Evolutionary conservation across 2,329 filamentous ascomycete genomes (phyloP).

Genomic region (Tympanopsis confertula): DNA sequence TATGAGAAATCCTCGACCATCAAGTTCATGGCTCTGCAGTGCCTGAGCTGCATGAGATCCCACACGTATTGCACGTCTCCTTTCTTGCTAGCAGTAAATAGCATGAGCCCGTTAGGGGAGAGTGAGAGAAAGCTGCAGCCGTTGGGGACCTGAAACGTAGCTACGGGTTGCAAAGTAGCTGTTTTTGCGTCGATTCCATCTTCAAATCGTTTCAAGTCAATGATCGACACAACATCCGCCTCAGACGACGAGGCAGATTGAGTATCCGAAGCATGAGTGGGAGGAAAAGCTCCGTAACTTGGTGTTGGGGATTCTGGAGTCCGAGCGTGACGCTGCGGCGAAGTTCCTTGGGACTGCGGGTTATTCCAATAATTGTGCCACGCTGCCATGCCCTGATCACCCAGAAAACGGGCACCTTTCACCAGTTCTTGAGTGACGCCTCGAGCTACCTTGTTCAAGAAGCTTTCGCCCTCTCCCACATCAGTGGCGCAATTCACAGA

Average conservation of each 20-base stretch:
- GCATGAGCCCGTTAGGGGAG: conserved; percentile 29
- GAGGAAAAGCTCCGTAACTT: conserved; percentile 24
- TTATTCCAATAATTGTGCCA: conserved; percentile 38
- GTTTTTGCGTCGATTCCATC: conserved; percentile 17
- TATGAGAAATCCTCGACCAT: conserved; percentile 18
- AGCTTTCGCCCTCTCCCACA: conserved; percentile 29
- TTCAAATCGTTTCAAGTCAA: conserved; percentile 29
- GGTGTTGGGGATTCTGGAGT: conserved; percentile 11
- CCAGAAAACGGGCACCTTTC: conserved; percentile 32
- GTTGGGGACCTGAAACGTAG: conserved; percentile 31
- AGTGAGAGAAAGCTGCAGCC: conserved; percentile 36
- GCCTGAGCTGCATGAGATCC: conserved; percentile 32
- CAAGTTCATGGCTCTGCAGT: conserved; percentile 23
- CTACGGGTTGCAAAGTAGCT: conserved; percentile 19
- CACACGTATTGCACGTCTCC: conserved; percentile 35
- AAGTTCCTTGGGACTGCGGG: conserved; percentile 13
- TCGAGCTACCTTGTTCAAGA: conserved; percentile 31
- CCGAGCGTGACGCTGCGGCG: neutral
- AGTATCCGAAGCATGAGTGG: conserved; percentile 28
- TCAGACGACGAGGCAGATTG: conserved; percentile 19
- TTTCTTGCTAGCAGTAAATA: conserved; percentile 32
- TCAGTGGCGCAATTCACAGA: conserved; percentile 28
- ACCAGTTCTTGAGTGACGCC: conserved; percentile 35
- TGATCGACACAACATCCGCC: conserved; percentile 29
- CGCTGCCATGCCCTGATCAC: conserved; percentile 31